A percentile compares a stretch with the other conserved stretches of the same genome.
These are phyloP conservation scores for Jaapia argillacea DNA, from an alignment of 768 basidiomycete genomes.

Conservation along the genomic window DNA sequence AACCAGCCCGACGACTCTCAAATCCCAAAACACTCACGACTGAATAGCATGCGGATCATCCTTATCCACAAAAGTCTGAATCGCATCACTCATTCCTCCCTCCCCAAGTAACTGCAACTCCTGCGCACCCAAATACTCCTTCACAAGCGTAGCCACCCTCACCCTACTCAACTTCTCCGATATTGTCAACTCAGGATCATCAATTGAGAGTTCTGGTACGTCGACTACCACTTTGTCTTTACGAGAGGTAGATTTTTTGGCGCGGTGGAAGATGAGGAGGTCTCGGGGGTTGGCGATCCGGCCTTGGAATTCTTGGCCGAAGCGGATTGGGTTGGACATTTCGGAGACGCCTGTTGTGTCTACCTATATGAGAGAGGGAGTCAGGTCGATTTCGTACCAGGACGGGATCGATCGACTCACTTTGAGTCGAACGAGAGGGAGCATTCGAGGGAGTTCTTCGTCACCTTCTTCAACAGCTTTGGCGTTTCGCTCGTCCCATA, in stretches of 20 bases:
- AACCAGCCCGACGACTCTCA: background rate
- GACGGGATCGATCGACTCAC: constrained; percentile 23
- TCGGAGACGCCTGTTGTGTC: constrained; percentile 87
- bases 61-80: constrained; percentile 94
- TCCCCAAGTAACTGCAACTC: constrained; percentile 88
- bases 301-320: constrained; percentile 91
- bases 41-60: constrained; percentile 92
- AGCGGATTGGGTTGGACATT: constrained; percentile 92
- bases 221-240: constrained; percentile 57
- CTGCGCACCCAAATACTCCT: constrained; percentile 87
- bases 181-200: constrained; percentile 55
- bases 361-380: constrained; percentile 35
- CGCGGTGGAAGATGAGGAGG: constrained; percentile 81
- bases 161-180: constrained; percentile 75
- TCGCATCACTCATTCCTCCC: constrained; percentile 86
- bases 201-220: constrained; percentile 72
- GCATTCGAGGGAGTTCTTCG: constrained; percentile 54
- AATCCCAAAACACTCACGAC: constrained; percentile 39
- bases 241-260: constrained; percentile 49
- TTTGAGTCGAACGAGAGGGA: constrained; percentile 83
- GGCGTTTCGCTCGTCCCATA: constrained; percentile 71
- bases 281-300: constrained; percentile 92
- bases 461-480: constrained; percentile 53
- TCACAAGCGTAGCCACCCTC: constrained; percentile 81
- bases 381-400: background rate